phyloP scores from a whole-genome alignment of 805 yeast species.

The Monosporozyma siamensis region DNA sequence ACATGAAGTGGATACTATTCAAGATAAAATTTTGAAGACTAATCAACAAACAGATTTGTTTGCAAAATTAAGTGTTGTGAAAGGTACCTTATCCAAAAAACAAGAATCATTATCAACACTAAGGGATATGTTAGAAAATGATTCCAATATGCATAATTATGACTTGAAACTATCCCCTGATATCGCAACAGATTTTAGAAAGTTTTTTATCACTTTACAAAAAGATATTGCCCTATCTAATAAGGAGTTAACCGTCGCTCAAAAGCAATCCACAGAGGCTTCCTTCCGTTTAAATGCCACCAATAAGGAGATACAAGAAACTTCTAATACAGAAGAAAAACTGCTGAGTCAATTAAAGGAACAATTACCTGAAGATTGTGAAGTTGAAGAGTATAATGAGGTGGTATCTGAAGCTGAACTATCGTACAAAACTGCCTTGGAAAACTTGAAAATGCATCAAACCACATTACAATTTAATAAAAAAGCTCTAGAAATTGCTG shows the following conservation, averaged over 20 bases:
- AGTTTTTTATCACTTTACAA: constrained; percentile 13
- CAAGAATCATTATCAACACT: constrained; percentile 8
- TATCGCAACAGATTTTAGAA: constrained; percentile 17
- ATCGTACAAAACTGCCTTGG: constrained; percentile 50
- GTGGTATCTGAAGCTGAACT: constrained; percentile 49
- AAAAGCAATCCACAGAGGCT: constrained; percentile 14
- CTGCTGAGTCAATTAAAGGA: constrained; percentile 13
- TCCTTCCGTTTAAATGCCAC: constrained; percentile 8
- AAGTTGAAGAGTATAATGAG: constrained; percentile 43
- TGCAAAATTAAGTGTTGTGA: constrained; percentile 41
- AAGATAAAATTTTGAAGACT: constrained; percentile 40
- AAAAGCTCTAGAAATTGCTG: constrained; percentile 59
- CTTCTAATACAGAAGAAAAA: not conserved
- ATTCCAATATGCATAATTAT: constrained; percentile 9
- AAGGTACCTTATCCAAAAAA: constrained; percentile 15
- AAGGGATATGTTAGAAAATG: constrained; percentile 2
- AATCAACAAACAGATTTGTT: constrained; percentile 51
- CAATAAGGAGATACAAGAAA: constrained; percentile 9
- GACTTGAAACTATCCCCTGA: constrained; percentile 10
- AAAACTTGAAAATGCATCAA: constrained; percentile 56
- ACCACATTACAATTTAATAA: constrained; percentile 63
- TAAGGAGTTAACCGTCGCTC: constrained; percentile 8
- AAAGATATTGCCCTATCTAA: constrained; percentile 12
- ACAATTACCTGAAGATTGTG: constrained; percentile 32
- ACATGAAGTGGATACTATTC: constrained; percentile 42